Evolutionary conservation across 2,329 filamentous ascomycete genomes (phyloP), one percentile per base, ranked within the genome.

Genomic region (Beauveria caledonica): DNA sequence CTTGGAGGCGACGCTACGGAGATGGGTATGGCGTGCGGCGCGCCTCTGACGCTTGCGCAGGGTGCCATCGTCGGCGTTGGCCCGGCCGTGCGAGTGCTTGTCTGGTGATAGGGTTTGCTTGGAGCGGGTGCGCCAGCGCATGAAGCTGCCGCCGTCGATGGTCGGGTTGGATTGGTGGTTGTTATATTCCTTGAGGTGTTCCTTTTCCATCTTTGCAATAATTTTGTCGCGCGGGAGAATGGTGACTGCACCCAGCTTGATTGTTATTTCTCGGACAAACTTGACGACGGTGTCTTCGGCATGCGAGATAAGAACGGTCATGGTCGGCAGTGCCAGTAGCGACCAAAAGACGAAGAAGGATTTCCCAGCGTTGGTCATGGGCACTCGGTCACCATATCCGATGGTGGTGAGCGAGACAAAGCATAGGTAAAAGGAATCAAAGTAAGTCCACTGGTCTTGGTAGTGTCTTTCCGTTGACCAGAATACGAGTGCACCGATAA

Each of bases 311-410:
- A 97, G 80, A 19, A 96, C 86, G 0, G 92, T 96, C 82, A 92
- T 92, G 2, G 89, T 92, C 0, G 92, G 92, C 3, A 96, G 80
- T 0, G 92, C 91, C 27, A 96, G 80, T 1, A 97, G 72, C 15
- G 87, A 90, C 92, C 92, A 97, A 60, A 96, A 86, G n/a, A 97
- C 89, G 67, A 96, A 97, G 71, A 96, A 96, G 0, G 89, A 85
- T 59, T 89, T 86, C 1, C 89, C 90, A 0, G 86, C 81, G 64
- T 92, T 92, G 2, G 87, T 89, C n/a, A 85, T 77, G 0, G 91
- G 91, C 1, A 86, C 85, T 5, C 87, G 72, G 65, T 96, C 91
- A 3, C 92, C 92, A 66, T 96, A 96, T 1, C 92, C 92, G 42
- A 96, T 89, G 0, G 92, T 96, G 2, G 92, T 79, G 25, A 96